Evolutionary conservation across 2,329 filamentous ascomycete species (phyloP), one percentile per base, ranked within the genome.

Genomic region (Colletotrichum zoysiae): DNA sequence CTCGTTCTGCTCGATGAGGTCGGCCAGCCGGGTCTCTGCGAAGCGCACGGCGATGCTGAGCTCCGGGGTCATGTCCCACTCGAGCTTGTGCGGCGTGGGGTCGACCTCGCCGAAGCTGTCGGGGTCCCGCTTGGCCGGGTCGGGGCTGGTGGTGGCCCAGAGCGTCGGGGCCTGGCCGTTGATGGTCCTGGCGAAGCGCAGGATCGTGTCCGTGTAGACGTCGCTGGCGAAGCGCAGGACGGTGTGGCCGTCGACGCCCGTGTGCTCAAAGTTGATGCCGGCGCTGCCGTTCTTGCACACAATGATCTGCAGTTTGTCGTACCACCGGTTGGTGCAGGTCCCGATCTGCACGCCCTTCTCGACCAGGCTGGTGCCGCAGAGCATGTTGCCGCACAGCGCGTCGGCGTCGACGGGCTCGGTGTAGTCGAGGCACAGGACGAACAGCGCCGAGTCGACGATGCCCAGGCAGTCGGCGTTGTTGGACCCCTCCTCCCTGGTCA

Each of bases 221-320:
- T 99, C 96, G 74, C 95, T 97, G 20, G 96, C 96, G 77, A 99
- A 98, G 7, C 96, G 92, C 65, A 99, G 88, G 30, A 99, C 96
- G 0, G 96, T 99, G 80, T 99, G 96, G 1, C 96, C 96, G 78
- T 99, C 96, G 6, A 99, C 95, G 75, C 96, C 96, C 0, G 96
- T 99, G 79, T 99, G 96, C 81, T 99, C 96, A 78, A 99, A 98
- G 83, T 99, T 99, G 89, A 99, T 98, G 7, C 96, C 96, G 0
- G 96, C 96, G 78, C 94, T 97, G 69, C 96, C 96, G 82, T 98
- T 99, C 84, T 97, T 97, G 87, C 96, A 98, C 62, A 99, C 96
- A 66, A 99, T 98, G 74, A 99, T 98, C 80, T 99, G 96, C 59
- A 99, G 87, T 84, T 99, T 99, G 84, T 99, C 96, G 79, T 99